Percentiles rank a stretch among this genome's conserved stretches.
These are phyloP conservation scores for Manihot esculenta DNA, from an alignment of 441 rosid species.

Conservation along the genomic window DNA sequence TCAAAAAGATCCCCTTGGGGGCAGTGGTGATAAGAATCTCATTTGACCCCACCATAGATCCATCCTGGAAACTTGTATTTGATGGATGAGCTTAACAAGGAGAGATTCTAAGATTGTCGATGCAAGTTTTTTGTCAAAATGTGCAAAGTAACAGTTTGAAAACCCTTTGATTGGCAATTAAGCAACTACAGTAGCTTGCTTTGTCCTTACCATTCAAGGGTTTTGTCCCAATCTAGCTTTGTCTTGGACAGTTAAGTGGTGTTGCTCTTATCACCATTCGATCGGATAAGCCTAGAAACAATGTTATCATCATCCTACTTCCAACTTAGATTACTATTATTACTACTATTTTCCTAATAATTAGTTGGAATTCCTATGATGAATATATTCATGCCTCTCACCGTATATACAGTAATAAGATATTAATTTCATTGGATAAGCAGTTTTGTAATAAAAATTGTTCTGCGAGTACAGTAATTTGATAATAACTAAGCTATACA, in stretches of 20 bases:
- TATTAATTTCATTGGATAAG: not conserved
- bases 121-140: not conserved
- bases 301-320: not conserved
- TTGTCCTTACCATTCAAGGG: not conserved
- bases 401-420: not conserved
- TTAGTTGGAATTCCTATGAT: not conserved
- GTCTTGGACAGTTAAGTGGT: conserved; percentile 1
- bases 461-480: not conserved
- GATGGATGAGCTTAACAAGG: conserved; percentile 11
- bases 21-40: too few relatives aligned
- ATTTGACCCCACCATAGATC: too few relatives aligned
- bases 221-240: conserved; percentile 12
- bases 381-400: not conserved
- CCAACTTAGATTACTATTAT: too few relatives aligned
- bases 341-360: not conserved
- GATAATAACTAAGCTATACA: conserved; percentile 3
- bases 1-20: too few relatives aligned
- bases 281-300: conserved; percentile 7
- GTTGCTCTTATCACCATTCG: conserved; percentile 4
- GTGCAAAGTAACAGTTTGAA: not conserved
- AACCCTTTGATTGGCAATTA: not conserved
- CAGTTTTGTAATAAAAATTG: too few relatives aligned
- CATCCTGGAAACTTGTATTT: too few relatives aligned
- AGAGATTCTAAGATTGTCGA: conserved; percentile 4
- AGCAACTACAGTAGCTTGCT: not conserved